Percentiles rank a stretch among this genome's conserved stretches.
Conservation (phyloP, 495 filamentous ascomycete species). For the Rhizodiscina lignyota region DNA sequence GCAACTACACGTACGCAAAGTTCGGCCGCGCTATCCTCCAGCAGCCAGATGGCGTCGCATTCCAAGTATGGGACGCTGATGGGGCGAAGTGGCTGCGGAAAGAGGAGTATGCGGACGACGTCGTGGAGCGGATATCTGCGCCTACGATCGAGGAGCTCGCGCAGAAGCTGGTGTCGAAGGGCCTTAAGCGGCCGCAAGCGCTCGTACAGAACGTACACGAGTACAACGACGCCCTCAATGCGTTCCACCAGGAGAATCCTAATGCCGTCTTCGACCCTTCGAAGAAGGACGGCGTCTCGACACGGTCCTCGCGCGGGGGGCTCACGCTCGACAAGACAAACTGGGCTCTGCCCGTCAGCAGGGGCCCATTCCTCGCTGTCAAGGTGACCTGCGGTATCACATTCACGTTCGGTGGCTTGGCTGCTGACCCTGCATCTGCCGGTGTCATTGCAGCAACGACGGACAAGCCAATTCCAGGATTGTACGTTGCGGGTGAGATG, state of each 20-base stretch:
- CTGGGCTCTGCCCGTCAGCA: conserved; percentile 41
- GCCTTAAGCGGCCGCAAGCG: conserved; percentile 21
- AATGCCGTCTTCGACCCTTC: conserved; percentile 33
- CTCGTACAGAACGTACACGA: conserved; percentile 32
- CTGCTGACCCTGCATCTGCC: conserved; percentile 29
- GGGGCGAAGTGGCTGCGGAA: conserved; percentile 28
- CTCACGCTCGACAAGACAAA: conserved; percentile 39
- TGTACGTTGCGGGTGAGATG: conserved; percentile 45
- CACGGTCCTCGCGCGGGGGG: conserved; percentile 23
- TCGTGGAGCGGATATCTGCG: conserved; percentile 32
- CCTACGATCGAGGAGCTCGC: conserved; percentile 35
- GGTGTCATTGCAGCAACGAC: conserved; percentile 29
- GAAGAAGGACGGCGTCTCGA: conserved; percentile 37
- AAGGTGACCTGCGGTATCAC: conserved; percentile 43
- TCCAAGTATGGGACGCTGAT: conserved; percentile 43
- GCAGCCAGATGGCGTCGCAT: conserved; percentile 38
- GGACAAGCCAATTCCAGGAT: conserved; percentile 27
- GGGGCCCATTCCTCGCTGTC: conserved; percentile 39
- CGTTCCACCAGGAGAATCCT: conserved; percentile 22
- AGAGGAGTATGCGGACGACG: conserved; percentile 41
- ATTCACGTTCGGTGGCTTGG: conserved; percentile 48
- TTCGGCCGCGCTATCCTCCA: conserved; percentile 37
- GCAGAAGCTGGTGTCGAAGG: conserved; percentile 24
- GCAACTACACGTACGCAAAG: conserved; percentile 49
- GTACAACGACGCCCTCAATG: conserved; percentile 35